Evolutionary conservation across 2,329 filamentous ascomycete species (phyloP).

Genomic region (Penicillium sp.): DNA sequence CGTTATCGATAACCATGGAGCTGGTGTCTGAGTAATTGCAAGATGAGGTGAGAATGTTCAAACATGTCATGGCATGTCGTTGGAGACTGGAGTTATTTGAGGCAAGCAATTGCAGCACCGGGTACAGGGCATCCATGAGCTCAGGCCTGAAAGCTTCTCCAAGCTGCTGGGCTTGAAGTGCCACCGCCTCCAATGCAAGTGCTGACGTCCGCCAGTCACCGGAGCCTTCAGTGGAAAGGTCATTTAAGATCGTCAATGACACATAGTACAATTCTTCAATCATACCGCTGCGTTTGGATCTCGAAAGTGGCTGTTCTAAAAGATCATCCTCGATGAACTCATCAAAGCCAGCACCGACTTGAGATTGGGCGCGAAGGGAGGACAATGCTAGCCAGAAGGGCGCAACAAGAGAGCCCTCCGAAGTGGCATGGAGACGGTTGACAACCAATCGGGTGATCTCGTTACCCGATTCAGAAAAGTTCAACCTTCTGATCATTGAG

Average conservation of each 20-base stretch:
- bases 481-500: conserved; percentile 57
- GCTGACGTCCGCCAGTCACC: conserved; percentile 72
- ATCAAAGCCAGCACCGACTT: conserved; percentile 56
- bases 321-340: conserved; percentile 62
- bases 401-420: conserved; percentile 61
- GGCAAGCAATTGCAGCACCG: conserved; percentile 82
- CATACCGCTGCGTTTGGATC: conserved; percentile 32
- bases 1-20: conserved; percentile 81
- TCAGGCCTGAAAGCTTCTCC: conserved; percentile 72
- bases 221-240: conserved; percentile 36
- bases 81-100: conserved; percentile 67
- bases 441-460: conserved; percentile 65
- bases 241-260: conserved; percentile 41
- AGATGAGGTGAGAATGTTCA: conserved; percentile 73
- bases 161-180: conserved; percentile 69
- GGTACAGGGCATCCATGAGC: conserved; percentile 87
- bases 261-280: conserved; percentile 47
- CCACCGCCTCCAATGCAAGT: conserved; percentile 75
- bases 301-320: conserved; percentile 28
- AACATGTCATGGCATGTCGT: conserved; percentile 74
- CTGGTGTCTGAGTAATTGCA: conserved; percentile 74
- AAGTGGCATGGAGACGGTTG: conserved; percentile 58
- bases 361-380: conserved; percentile 60
- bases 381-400: conserved; percentile 79
- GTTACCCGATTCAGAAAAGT: conserved; percentile 40